These are phyloP conservation scores for Recurvomyces mirabilis DNA, from an alignment of 495 filamentous ascomycete genomes.

Conservation along the genomic window DNA sequence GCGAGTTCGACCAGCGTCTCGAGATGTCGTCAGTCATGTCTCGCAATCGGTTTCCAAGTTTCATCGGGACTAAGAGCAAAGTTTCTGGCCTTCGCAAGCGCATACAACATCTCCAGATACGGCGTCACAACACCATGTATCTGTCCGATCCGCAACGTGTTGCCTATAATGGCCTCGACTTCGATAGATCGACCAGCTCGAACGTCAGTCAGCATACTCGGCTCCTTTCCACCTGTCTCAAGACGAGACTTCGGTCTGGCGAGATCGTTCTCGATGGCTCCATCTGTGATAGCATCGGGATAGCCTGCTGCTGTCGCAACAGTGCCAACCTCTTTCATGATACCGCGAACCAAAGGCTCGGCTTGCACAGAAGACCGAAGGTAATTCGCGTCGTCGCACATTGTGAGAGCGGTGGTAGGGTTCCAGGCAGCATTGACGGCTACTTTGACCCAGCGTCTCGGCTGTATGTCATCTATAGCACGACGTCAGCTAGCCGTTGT, in stretches of 20 bases:
- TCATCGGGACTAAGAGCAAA: slow-evolving; percentile 30
- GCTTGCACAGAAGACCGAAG: slow-evolving; percentile 32
- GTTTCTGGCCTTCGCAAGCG: slow-evolving; percentile 25
- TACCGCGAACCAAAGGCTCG: slow-evolving; percentile 24
- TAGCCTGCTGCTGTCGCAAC: slow-evolving; percentile 38
- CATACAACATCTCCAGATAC: slow-evolving; percentile 32
- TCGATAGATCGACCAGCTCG: slow-evolving; percentile 33
- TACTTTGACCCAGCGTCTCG: slow-evolving; percentile 41
- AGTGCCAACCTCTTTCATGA: slow-evolving; percentile 42
- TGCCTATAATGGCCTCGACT: slow-evolving; percentile 44
- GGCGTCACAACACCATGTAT: slow-evolving; percentile 34
- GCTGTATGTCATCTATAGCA: slow-evolving; percentile 45
- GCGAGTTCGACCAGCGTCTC: too few relatives aligned
- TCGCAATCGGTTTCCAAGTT: slow-evolving; percentile 25
- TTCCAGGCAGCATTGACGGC: slow-evolving; percentile 44
- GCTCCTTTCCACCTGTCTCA: slow-evolving; percentile 30
- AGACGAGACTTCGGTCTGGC: slow-evolving; percentile 31
- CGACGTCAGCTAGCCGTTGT: too few relatives aligned
- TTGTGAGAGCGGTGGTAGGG: slow-evolving; percentile 39
- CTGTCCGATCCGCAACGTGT: slow-evolving; percentile 36
- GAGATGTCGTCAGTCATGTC: slow-evolving; percentile 2
- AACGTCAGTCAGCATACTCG: slow-evolving; percentile 42
- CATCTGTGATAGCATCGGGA: slow-evolving; percentile 31
- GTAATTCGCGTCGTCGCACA: slow-evolving; percentile 37
- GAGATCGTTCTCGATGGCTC: slow-evolving; percentile 33